Base-by-base conservation (phyloP, 257 asterid genomes). In the Nicotiana knightiana region DNA sequence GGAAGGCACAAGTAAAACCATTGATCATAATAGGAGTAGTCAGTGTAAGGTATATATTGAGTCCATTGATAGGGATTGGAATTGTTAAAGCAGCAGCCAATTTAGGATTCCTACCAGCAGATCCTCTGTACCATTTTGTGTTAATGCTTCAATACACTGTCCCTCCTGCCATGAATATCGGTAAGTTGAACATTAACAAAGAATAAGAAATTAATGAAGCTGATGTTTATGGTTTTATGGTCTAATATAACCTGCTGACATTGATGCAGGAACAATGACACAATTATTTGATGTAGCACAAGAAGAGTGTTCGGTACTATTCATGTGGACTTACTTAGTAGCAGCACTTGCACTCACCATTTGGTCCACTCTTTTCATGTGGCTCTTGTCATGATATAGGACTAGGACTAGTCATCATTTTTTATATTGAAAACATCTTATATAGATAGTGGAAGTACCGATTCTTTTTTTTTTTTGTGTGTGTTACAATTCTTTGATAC, bases 341-440 rank as follows among this genome's bases (percentile, higher is more conserved):
- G 97, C 98, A 32, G 95, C 93, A 7, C 33, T 93, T 61, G 90
- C 97, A 30, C 92, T 96, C 79, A 93, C 99, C 7, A 87, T 86
- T 1, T 96, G 99, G 99, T 96, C 98, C 16, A 89, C 94, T 18
- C 81, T 96, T 26, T 96, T 90, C 95, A 91, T 96, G 98, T 96
- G 97, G 97, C 87, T 94, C 84, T 81, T 96, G 82, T 83, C 92
- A 37, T 90, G 67, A 82, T 39, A 37, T 21, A 21, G 24, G 24
- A 21, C 24, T 21, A 21, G 24, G 24, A 21, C 24, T 21, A 21
- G 24, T 21, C 24, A 21, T 21, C 24, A 21, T 21, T 21, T 21
- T 21, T 21, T 21, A 21, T 21, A 21, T 21, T 21, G 24, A 21
- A 21, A 21, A 10, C 0, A 53, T 53, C 57, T 53, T 53, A 53